These are phyloP conservation scores for Fusarium duplospermum DNA, from an alignment of 2,329 filamentous ascomycete genomes.

Conservation along the genomic window DNA sequence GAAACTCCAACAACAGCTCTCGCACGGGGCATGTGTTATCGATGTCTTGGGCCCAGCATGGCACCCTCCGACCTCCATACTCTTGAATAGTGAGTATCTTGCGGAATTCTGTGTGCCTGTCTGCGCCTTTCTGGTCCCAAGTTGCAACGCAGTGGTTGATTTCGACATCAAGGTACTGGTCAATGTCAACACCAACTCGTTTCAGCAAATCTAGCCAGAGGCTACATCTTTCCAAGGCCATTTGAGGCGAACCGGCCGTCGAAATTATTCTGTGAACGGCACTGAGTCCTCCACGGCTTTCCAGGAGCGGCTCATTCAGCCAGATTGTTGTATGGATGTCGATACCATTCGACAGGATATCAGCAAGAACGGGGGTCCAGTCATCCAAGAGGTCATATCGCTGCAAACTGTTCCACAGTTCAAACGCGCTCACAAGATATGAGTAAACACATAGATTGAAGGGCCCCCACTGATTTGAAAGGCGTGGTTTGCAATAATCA, in stretches of 20 bases:
- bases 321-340: background rate
- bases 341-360: background rate
- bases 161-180: constrained; percentile 8
- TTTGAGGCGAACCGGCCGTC: background rate
- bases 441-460: background rate
- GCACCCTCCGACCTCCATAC: background rate
- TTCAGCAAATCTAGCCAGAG: constrained; percentile 1
- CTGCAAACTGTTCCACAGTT: background rate
- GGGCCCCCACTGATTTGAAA: background rate
- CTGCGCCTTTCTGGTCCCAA: background rate
- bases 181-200: background rate
- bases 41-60: background rate
- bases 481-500: background rate
- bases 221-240: background rate
- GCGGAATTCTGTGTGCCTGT: background rate
- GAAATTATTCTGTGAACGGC: background rate
- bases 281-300: background rate
- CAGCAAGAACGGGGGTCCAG: background rate
- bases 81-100: background rate
- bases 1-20: background rate
- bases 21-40: background rate
- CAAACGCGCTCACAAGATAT: background rate
- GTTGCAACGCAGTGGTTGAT: background rate
- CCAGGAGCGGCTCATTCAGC: background rate
- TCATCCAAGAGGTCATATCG: background rate